Evolutionary conservation across 495 filamentous ascomycete species (phyloP).

Genomic region (Aspergillus taichungensis): DNA sequence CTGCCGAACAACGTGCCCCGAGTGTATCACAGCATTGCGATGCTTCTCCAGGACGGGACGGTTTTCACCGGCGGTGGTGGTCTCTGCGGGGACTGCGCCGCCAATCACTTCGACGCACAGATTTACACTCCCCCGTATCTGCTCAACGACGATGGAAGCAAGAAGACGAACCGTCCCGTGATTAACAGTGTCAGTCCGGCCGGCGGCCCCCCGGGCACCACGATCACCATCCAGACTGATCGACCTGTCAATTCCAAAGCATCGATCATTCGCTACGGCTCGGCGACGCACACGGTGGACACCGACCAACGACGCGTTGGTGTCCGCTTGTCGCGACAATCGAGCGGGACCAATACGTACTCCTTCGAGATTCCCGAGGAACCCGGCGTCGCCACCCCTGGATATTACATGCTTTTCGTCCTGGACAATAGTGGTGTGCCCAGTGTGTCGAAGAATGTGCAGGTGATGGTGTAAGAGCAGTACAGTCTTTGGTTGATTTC

Average conservation of each 20-base stretch:
- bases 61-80: too few species aligned
- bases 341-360: constrained; percentile 11
- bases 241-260: constrained; percentile 2
- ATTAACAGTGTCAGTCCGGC: constrained; percentile 16
- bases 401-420: constrained; percentile 52
- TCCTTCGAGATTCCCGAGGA: constrained; percentile 35
- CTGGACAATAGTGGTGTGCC: constrained; percentile 40
- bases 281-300: constrained; percentile 48
- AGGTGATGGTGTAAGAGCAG: neutral
- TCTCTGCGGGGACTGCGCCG: too few species aligned
- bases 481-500: too few species aligned
- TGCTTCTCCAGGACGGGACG: too few species aligned
- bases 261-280: constrained; percentile 38
- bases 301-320: constrained; percentile 50
- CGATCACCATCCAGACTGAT: constrained; percentile 11
- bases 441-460: constrained; percentile 24
- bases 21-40: too few species aligned
- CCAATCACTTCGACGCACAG: too few species aligned
- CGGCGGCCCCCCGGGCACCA: constrained; percentile 17
- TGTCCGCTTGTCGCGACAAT: constrained; percentile 22
- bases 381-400: constrained; percentile 43
- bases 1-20: too few species aligned
- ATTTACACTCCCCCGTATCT: too few species aligned
- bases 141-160: too few species aligned
- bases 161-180: constrained; percentile 22